phyloP scores from a whole-genome alignment of 495 filamentous ascomycete genomes.

The Hyaloscypha hepaticicola region DNA sequence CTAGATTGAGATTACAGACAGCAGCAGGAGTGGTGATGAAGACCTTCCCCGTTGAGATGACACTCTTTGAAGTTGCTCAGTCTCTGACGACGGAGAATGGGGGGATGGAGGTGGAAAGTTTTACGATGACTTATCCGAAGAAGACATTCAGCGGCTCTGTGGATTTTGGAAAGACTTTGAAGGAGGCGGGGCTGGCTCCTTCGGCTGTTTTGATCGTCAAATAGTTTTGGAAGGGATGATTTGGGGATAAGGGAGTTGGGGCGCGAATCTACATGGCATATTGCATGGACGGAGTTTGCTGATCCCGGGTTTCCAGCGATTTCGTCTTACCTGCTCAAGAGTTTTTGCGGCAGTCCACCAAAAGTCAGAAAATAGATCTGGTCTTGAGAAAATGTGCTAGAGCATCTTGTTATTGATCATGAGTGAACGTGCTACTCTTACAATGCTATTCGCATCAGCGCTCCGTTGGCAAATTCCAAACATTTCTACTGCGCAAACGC shows the following conservation, averaged over 20 bases:
- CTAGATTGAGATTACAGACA: constrained; percentile 80
- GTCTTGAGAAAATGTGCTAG: not conserved
- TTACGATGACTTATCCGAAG: constrained; percentile 81
- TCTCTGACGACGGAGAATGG: constrained; percentile 53
- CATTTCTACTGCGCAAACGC: no score
- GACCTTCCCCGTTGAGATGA: constrained; percentile 79
- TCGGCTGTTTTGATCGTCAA: constrained; percentile 83
- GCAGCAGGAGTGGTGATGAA: constrained; percentile 73
- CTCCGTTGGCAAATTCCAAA: not conserved
- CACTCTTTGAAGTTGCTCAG: constrained; percentile 88
- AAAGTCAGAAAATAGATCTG: not conserved
- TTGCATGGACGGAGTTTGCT: not conserved
- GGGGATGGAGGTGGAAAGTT: constrained; percentile 64
- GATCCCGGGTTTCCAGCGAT: no score
- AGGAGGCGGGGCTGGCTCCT: constrained; percentile 87
- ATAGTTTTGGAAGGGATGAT: constrained; percentile 32
- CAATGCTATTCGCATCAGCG: not conserved
- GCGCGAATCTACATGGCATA: not conserved
- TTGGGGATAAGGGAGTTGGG: not conserved
- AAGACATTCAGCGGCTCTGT: constrained; percentile 72
- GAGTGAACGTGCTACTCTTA: not conserved
- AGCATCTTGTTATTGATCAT: not conserved
- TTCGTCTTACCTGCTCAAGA: no score
- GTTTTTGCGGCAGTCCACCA: not conserved
- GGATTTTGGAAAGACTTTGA: constrained; percentile 87